These are phyloP conservation scores for Talaromyces sp. DNA, from an alignment of 2,329 filamentous ascomycete genomes.

Conservation along the genomic window DNA sequence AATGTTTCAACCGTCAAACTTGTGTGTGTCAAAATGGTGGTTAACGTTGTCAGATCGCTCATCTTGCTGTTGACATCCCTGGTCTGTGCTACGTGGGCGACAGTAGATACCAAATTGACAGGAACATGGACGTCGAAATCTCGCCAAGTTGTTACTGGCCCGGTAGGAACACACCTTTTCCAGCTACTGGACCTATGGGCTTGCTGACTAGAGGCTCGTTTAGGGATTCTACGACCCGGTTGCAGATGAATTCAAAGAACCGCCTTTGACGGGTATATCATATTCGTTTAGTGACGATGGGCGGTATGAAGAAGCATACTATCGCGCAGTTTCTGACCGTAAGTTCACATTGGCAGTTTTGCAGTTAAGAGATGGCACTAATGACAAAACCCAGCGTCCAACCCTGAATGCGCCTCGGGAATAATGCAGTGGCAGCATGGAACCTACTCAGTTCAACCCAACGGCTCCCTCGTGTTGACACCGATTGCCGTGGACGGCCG, in stretches of 20 bases:
- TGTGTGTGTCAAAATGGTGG: constrained; percentile 7
- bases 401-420: constrained; percentile 58
- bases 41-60: constrained; percentile 25
- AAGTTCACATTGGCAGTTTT: constrained; percentile 28
- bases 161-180: constrained; percentile 47
- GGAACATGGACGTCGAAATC: constrained; percentile 72
- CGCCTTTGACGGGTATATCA: constrained; percentile 62
- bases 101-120: constrained; percentile 49
- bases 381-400: constrained; percentile 42
- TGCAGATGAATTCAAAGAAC: constrained; percentile 63
- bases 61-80: constrained; percentile 32
- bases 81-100: constrained; percentile 34
- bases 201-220: constrained; percentile 8
- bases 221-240: constrained; percentile 67
- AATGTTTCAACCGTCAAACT: constrained; percentile 4
- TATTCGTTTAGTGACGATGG: constrained; percentile 69
- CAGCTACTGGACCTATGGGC: neutral
- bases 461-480: constrained; percentile 56
- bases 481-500: constrained; percentile 64
- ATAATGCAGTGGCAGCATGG: constrained; percentile 74
- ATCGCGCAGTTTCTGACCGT: constrained; percentile 66
- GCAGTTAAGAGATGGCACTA: constrained; percentile 10
- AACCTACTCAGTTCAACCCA: constrained; percentile 50
- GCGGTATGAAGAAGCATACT: constrained; percentile 65
- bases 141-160: constrained; percentile 63